Evolutionary conservation across 2,329 filamentous ascomycete species (phyloP).

Genomic region (Aspergillus caelatus): DNA sequence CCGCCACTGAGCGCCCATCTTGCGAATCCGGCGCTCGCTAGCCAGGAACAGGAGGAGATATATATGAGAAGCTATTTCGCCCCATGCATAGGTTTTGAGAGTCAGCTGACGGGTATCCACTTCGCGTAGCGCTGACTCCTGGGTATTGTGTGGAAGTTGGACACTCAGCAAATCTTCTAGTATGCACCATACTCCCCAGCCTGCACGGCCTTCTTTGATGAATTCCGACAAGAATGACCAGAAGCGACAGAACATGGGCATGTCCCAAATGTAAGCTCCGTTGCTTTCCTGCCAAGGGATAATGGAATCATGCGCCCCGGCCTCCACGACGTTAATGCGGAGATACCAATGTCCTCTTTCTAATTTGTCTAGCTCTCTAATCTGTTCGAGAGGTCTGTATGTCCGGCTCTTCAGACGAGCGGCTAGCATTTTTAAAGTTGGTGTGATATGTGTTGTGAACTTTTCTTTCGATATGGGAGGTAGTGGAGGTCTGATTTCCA

Average conservation of each 20-base stretch:
- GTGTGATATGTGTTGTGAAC: slow-evolving; percentile 61
- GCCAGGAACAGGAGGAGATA: slow-evolving; percentile 76
- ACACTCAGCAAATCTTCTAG: slow-evolving; percentile 36
- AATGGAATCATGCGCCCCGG: not conserved
- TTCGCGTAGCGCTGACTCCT: not conserved
- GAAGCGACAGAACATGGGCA: slow-evolving; percentile 40
- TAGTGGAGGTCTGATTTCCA: slow-evolving; percentile 55
- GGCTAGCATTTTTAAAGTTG: slow-evolving; percentile 56
- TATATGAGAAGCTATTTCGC: slow-evolving; percentile 69
- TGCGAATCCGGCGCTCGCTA: slow-evolving; percentile 64
- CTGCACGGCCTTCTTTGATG: slow-evolving; percentile 44
- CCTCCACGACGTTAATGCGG: slow-evolving; percentile 56
- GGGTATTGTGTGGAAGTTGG: slow-evolving; percentile 37
- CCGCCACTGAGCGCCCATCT: slow-evolving; percentile 65
- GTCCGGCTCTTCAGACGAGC: slow-evolving; percentile 54
- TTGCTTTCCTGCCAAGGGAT: not conserved
- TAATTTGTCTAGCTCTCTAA: slow-evolving; percentile 55
- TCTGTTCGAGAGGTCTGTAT: slow-evolving; percentile 56
- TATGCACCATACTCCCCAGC: slow-evolving; percentile 51
- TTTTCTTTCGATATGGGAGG: slow-evolving; percentile 53
- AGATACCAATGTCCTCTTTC: slow-evolving; percentile 82
- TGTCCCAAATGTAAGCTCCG: slow-evolving; percentile 32
- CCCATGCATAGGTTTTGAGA: slow-evolving; percentile 77
- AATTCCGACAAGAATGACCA: slow-evolving; percentile 46
- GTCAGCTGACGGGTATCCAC: slow-evolving; percentile 28